Conservation (phyloP, 495 filamentous ascomycete species). For the Acidiella bohemica region DNA sequence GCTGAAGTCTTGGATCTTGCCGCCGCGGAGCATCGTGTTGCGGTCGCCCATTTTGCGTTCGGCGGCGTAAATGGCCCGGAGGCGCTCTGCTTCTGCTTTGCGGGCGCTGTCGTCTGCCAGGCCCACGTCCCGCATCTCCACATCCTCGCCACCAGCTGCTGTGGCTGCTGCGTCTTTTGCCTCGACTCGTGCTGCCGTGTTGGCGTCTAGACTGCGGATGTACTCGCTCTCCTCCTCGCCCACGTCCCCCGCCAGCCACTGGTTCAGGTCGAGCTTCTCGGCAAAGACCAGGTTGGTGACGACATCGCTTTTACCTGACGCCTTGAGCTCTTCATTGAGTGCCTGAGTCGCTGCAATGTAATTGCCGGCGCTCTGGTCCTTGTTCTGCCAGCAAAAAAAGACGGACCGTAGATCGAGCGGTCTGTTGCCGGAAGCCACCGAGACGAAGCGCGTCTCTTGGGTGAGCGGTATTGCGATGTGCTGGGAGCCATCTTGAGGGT, state of each 20-base stretch:
- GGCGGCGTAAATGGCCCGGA: conserved; percentile 77
- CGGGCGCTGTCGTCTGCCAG: conserved; percentile 41
- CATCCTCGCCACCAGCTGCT: conserved; percentile 35
- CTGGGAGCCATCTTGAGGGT: conserved; percentile 25
- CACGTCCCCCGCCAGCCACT: conserved; percentile 57
- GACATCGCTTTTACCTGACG: conserved; percentile 38
- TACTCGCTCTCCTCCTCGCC: conserved; percentile 65
- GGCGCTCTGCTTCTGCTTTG: conserved; percentile 60
- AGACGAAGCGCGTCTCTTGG: conserved; percentile 66
- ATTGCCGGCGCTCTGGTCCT: conserved; percentile 70
- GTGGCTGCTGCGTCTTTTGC: conserved; percentile 36
- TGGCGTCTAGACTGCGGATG: conserved; percentile 65
- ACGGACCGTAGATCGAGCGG: conserved; percentile 82
- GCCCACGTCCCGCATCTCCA: conserved; percentile 36
- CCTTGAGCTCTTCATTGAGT: conserved; percentile 65
- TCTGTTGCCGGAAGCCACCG: conserved; percentile 37
- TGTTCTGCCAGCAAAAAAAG: conserved; percentile 88
- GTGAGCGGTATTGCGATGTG: conserved; percentile 59
- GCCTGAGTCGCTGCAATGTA: conserved; percentile 74
- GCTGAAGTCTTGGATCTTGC: conserved; percentile 85
- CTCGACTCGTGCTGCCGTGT: conserved; percentile 24
- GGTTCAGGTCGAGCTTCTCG: conserved; percentile 76
- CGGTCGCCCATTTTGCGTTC: conserved; percentile 86
- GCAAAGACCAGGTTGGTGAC: conserved; percentile 82
- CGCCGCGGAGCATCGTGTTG: conserved; percentile 74